Evolutionary conservation across 768 basidiomycete genomes (phyloP), one percentile per base, ranked within the genome.

Genomic region (Phaeotremella skinneri): DNA sequence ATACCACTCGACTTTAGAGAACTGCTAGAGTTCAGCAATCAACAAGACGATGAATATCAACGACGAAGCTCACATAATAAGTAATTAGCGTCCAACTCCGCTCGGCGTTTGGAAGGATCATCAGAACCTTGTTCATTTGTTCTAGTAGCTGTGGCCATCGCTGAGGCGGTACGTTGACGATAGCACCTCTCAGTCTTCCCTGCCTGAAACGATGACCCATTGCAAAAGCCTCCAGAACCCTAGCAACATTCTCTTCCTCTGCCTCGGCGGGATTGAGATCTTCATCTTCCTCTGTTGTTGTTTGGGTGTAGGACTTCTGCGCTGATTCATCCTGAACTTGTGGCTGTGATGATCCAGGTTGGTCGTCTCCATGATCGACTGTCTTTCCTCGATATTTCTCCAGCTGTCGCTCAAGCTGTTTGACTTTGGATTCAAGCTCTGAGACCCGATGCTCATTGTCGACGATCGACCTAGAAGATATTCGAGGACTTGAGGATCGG

Each of bases 181-280:
- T 52, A 5, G 51, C 26, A 32, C 51, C 51, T 39, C 51, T 32
- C 4, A n/a, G 13, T 6, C 31, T 52, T 37, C 32, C 51, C 51
- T 32, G 51, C 32, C 51, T 52, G 6, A 31, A 13, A 31, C 11
- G 13, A 52, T 52, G 51, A 3, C 51, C 51, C 51, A 52, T 52
- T 4, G 51, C 51, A 20, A 52, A 52, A 23, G 26, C 51, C 25
- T 52, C 51, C n/a, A 52, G 32, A 25, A 52, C 9, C 32, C 26
- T 29, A 4, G 51, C 51, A 11, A 31, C 31, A 17, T 25, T 20
- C 9, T 52, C 51, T 14, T 14, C 51, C 37, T 39, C 37, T 9
- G 37, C n/a, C 37, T 39, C 37, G 9, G n/a, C 37, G 37, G 37
- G 9, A n/a, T 9, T 9, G n/a, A n/a, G 37, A 39, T 39, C 37